Evolutionary conservation across 2,329 filamentous ascomycete genomes (phyloP).

Genomic region (Harringtonia lauricola): DNA sequence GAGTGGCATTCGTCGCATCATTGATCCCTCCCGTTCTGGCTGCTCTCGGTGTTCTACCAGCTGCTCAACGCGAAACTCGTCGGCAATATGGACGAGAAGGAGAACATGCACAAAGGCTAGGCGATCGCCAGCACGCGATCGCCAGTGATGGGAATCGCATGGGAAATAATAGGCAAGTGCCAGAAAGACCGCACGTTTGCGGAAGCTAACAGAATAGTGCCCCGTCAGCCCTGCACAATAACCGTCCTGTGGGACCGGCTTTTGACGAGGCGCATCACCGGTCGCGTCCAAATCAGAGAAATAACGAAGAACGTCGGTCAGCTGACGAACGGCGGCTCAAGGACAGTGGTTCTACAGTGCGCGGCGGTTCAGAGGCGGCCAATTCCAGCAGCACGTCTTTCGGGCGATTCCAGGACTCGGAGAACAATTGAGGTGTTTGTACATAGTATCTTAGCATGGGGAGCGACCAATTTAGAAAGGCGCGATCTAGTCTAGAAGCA

Average conservation of each 20-base stretch:
- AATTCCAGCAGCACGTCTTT: slow-evolving; percentile 3
- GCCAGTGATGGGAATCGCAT: too few species aligned
- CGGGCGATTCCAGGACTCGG: slow-evolving; percentile 10
- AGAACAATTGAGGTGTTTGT: background rate
- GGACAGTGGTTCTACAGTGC: background rate
- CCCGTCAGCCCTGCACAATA: too few species aligned
- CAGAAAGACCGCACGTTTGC: too few species aligned
- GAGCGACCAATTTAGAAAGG: slow-evolving; percentile 4
- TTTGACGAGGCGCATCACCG: too few species aligned
- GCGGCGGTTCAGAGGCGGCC: background rate
- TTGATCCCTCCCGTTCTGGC: background rate
- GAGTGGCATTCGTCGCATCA: background rate
- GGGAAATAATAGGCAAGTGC: too few species aligned
- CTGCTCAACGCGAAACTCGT: too few species aligned
- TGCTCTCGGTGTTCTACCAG: background rate
- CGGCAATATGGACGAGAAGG: background rate
- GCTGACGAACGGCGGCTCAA: background rate
- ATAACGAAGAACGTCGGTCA: background rate
- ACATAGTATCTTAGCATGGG: background rate
- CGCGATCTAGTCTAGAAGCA: background rate
- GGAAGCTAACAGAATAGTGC: too few species aligned
- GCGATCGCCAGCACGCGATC: too few species aligned
- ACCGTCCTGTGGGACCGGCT: too few species aligned
- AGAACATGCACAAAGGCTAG: background rate
- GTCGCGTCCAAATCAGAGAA: too few species aligned